Conservation (phyloP, 1,139 yeast genomes). For the Diutina ranongensis region DNA sequence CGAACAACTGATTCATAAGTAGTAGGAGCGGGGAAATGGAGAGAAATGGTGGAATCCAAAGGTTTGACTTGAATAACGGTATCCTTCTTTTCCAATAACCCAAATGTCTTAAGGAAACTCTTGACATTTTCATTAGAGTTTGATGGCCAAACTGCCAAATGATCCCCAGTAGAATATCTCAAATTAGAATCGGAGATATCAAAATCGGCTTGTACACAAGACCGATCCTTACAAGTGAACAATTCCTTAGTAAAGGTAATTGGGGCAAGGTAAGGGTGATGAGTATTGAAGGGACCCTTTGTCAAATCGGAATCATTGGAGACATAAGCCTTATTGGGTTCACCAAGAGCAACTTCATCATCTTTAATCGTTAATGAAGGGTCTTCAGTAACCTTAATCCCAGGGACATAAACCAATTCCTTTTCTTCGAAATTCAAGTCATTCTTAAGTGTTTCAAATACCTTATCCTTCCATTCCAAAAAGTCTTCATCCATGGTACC, state of each 20-base stretch:
- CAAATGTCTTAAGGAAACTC: conserved; percentile 53
- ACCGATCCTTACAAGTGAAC: conserved; percentile 54
- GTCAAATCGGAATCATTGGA: conserved; percentile 27
- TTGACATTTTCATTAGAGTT: conserved; percentile 68
- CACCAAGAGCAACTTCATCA: conserved; percentile 61
- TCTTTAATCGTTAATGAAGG: conserved; percentile 20
- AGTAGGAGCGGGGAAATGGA: conserved; percentile 85
- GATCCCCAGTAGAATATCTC: conserved; percentile 91
- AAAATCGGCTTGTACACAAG: conserved; percentile 85
- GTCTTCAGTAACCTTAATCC: conserved; percentile 37
- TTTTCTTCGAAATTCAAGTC: conserved; percentile 61
- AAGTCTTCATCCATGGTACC: conserved; percentile 95
- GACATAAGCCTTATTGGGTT: conserved; percentile 59
- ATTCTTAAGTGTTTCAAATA: conserved; percentile 56
- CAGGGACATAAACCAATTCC: conserved; percentile 69
- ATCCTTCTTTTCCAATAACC: conserved; percentile 41
- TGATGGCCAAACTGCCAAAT: conserved; percentile 89
- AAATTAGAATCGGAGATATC: conserved; percentile 67
- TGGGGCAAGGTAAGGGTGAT: conserved; percentile 77
- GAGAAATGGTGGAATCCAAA: conserved; percentile 58
- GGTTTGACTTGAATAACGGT: conserved; percentile 55
- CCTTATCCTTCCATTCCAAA: conserved; percentile 79
- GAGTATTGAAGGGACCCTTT: conserved; percentile 73
- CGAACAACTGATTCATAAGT: conserved; percentile 81
- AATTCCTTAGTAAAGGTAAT: conserved; percentile 54